These are phyloP conservation scores for Piloderma croceum DNA, from an alignment of 768 basidiomycete species.

Conservation along the genomic window DNA sequence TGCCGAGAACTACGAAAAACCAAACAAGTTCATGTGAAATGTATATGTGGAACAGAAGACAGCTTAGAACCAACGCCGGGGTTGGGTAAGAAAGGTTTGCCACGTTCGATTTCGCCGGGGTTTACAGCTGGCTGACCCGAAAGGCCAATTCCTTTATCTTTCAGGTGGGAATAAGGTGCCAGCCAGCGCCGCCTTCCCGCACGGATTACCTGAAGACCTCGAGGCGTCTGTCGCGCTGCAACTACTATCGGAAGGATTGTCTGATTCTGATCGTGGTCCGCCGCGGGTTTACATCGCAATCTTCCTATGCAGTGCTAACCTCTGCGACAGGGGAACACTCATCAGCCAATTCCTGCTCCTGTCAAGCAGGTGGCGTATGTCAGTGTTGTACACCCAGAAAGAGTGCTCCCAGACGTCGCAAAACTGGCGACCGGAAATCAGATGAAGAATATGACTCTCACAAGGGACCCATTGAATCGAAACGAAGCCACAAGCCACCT, in stretches of 20 bases:
- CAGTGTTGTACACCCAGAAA: conserved; percentile 53
- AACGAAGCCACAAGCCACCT: conserved; percentile 5
- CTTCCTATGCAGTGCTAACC: background rate
- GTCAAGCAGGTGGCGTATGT: conserved; percentile 40
- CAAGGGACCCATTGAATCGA: too few species aligned
- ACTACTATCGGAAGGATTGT: conserved; percentile 41
- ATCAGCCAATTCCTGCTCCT: background rate
- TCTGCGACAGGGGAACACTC: background rate
- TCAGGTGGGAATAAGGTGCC: conserved; percentile 55
- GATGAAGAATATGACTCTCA: too few species aligned
- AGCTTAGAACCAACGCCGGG: conserved; percentile 25
- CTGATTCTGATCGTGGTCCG: conserved; percentile 63
- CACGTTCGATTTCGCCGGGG: conserved; percentile 6
- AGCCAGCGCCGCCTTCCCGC: conserved; percentile 72
- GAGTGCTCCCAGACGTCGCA: conserved; percentile 32
- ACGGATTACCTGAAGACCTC: conserved; percentile 67
- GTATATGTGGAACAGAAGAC: conserved; percentile 31
- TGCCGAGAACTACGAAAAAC: conserved; percentile 44
- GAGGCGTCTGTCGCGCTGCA: conserved; percentile 55
- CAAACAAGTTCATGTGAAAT: conserved; percentile 41
- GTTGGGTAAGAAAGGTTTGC: conserved; percentile 58
- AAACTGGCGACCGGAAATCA: too few species aligned
- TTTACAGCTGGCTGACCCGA: conserved; percentile 37
- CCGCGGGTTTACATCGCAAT: conserved; percentile 15
- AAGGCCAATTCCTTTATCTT: conserved; percentile 29